These are phyloP conservation scores for Cadophora sp. DNA, from an alignment of 2,329 filamentous ascomycete genomes.

Conservation along the genomic window DNA sequence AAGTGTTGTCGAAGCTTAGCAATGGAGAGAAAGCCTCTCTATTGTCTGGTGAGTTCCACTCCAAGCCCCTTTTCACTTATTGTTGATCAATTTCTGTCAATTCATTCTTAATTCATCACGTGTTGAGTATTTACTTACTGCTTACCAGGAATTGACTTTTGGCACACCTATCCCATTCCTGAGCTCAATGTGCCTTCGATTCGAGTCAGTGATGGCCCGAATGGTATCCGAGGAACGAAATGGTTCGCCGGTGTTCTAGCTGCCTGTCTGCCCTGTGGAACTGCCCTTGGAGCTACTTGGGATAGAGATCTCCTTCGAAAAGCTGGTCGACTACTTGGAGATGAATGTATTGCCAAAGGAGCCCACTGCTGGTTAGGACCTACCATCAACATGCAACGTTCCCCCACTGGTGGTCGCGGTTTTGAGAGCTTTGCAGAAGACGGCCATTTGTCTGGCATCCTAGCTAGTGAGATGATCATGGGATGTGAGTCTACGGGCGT, in stretches of 20 bases:
- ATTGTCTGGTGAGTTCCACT: slow-evolving; percentile 51
- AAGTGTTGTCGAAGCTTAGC: slow-evolving; percentile 58
- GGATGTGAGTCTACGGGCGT: slow-evolving; percentile 64
- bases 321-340: slow-evolving; percentile 58
- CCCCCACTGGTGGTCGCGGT: slow-evolving; percentile 64
- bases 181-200: slow-evolving; percentile 68
- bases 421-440: slow-evolving; percentile 67
- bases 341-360: slow-evolving; percentile 62
- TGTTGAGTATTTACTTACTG: slow-evolving; percentile 1
- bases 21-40: slow-evolving; percentile 58
- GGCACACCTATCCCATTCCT: slow-evolving; percentile 69
- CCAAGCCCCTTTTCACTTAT: not conserved
- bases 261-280: slow-evolving; percentile 67
- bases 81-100: not conserved
- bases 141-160: slow-evolving; percentile 66
- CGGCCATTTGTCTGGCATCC: slow-evolving; percentile 61
- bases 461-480: slow-evolving; percentile 59
- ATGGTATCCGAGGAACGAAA: slow-evolving; percentile 70
- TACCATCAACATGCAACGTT: slow-evolving; percentile 68
- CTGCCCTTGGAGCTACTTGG: slow-evolving; percentile 63
- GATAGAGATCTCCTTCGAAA: slow-evolving; percentile 59
- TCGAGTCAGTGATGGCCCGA: slow-evolving; percentile 72
- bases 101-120: not conserved
- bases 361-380: slow-evolving; percentile 57
- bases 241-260: slow-evolving; percentile 70